Base-by-base conservation (phyloP, 768 basidiomycete genomes). In the Candolleomyces efflorescens region DNA sequence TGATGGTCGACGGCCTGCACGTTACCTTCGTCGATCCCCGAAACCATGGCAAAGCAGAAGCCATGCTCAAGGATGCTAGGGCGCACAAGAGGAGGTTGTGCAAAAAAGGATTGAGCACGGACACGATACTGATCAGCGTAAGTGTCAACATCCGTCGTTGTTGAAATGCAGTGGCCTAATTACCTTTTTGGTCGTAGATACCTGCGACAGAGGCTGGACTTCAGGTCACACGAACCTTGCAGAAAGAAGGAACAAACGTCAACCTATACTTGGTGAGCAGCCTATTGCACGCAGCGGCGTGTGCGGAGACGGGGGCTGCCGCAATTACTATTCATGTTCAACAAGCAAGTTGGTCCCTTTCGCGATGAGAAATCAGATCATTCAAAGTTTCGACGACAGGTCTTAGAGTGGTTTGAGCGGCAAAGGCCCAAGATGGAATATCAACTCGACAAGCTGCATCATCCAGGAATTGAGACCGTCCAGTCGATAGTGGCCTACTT, bases 171-270 rank as follows among this genome's bases (percentile, higher is more conserved):
- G 47, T 37, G 38, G 23, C 58, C 46, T 38, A 37, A 44, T 44
- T 53, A 18, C 46, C 43, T 50, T 18, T 24, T 59, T 52, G 47
- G 38, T 48, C 50, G 37, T 47, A 86, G 84, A 76, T 87, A 39
- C 82, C 84, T 27, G 83, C 84, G 5, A 86, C 84, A 0, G 75
- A 79, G 37, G 71, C 71, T 26, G 86, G 85, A 15, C 73, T 86
- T 12, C 53, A 58, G 23, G 84, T 85, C 5, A 77, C 82, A 0
- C 67, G 64, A 23, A 62, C 65, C 51, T 75, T 86, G 11, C 67
- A 71, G 37, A 60, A 67, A 20, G 63, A 78, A 49, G 64, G 65
- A n/a, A 78, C 85, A 27, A 69, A 75, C 20, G 78, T 78, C 20
- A 82, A 85, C 65, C 67, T 87, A 39, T 73, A 73, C 39, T 63